Evolutionary conservation across 768 basidiomycete species (phyloP), one percentile per base, ranked within the genome.

Genomic region (Omphalotus guepiniiformis): DNA sequence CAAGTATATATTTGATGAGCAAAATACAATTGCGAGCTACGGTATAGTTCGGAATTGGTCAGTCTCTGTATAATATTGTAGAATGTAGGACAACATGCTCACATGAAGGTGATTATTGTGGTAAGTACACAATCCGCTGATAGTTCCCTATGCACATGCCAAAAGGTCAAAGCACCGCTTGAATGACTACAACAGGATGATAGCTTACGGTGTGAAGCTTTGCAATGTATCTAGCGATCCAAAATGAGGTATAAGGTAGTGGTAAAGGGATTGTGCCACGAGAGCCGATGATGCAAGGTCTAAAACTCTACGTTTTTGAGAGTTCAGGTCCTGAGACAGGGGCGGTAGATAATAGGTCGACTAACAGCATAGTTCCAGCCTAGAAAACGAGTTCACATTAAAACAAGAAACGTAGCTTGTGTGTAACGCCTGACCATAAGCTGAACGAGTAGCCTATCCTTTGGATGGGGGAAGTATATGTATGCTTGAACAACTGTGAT

Each of bases 1-100:
- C 70, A 68, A 15, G 54, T 53, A 38, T 71, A 63, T 4, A 74
- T 54, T 52, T 74, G 72, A 40, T 66, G 61, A 4, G 66, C 71
- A 46, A 75, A 74, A 55, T 68, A 73, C 50, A 68, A 53, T 48
- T 75, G 74, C 8, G 74, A 73, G 22, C 73, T 74, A 49, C 9
- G n/a, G n/a, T 9, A 46, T 3, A 37, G n/a, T 30, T 6, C 21
- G 21, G 13, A 21, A 39, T 18, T 25, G n/a, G 19, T 6, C 13
- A 19, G 19, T 19, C 4, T n/a, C 4, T n/a, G n/a, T 8, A 41
- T 27, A 21, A 19, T 39, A 25, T 34, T 39, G 32, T 22, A 2
- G 9, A 28, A 23, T 11, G 27, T 13, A n/a, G 16, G 6, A 22
- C 3, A 16, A 16, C 36, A 3, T 28, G 19, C 28, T 18, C 25